Base-by-base conservation (phyloP, 306 rosid genomes). In the Senna siamea region DNA sequence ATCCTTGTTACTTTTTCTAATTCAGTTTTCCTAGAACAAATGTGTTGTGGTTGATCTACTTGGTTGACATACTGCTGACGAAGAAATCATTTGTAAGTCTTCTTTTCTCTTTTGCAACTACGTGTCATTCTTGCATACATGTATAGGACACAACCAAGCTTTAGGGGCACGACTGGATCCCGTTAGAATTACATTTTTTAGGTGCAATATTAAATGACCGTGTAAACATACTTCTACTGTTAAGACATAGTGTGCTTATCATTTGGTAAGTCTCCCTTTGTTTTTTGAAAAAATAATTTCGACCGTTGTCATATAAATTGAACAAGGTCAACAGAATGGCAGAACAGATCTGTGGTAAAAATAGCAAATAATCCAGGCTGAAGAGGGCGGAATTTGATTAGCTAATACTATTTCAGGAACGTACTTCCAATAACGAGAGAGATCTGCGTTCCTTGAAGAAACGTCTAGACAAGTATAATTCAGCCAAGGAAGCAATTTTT, bases 21-120 rank as follows among this genome's bases (percentile, higher is more conserved):
- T 80, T 83, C 81, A 92, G 98, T 79, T 92, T 80, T 78, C 93
- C 97, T 30, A 88, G 74, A 85, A 94, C 98, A 43, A 94, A 94
- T 73, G 98, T 90, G 63, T 70, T 90, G 58, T 94, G 98, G 99
- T 74, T 94, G 90, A 78, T 78, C 55, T 92, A 94, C 84, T 83
- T 92, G 86, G 98, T 94, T 61, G 96, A 92, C 66, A 80, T 85
- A 73, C 79, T 89, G 61, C 96, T 88, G 82, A 66, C 43, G 78
- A 89, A 92, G 87, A 94, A 92, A 85, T 88, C 99, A 70, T 94
- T 90, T 78, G 99, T 94, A 87, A 88, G 97, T 79, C 47, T 68
- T 74, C 44, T 74, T 68, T 56, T 70, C 26, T 44, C 20, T 70
- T 79, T 60, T 74, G 62, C 50, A 44, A 68, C 70, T 66, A 35